Evolutionary conservation across 1,284 basidiomycete species (phyloP), one percentile per base, ranked within the genome.

Genomic region (Cystobasidium pallidum): DNA sequence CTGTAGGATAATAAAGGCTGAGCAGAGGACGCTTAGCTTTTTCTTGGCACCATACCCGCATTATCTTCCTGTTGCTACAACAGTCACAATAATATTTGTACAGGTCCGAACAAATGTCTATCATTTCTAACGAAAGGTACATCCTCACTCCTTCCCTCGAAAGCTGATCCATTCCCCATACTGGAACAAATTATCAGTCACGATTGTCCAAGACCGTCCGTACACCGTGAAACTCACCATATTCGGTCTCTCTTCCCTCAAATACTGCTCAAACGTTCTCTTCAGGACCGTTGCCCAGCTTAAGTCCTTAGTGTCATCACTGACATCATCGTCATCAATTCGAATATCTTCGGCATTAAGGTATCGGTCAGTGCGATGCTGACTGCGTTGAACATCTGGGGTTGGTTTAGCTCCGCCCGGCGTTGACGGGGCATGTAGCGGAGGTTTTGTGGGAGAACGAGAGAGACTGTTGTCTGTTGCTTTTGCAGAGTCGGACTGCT

Each of bases 211-310:
- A 1, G 3, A 28, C 13, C 6, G 15, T 21, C 13, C 24, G 15
- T 41, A 34, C 19, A 43, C 2, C 34, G 13, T 19, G 15, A 28
- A 39, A 62, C 68, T 52, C 36, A 71, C 68, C 68, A 71, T 71
- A 39, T 71, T 71, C 3, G 92, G 91, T 75, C 85, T 83, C 82
- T 95, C 93, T 21, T 89, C 91, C 54, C 93, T 86, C 70, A 95
- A 79, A 81, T 91, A 95, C 34, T 87, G 86, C 82, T 96, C 93
- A 78, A 94, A 95, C 54, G 91, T 93, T 78, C 93, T 85, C 83
- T 96, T 96, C 74, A 95, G 81, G 39, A 94, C 91, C 7, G 92
- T 89, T 28, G 89, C 86, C 93, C 93, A 96, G 78, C 90, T 88
- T 75, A 95, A 82, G 80, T 96, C 94, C 59, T 87, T 84, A 79